Base-by-base conservation (phyloP, 352 stramenopile genomes). In the Globisporangium nagaii region DNA sequence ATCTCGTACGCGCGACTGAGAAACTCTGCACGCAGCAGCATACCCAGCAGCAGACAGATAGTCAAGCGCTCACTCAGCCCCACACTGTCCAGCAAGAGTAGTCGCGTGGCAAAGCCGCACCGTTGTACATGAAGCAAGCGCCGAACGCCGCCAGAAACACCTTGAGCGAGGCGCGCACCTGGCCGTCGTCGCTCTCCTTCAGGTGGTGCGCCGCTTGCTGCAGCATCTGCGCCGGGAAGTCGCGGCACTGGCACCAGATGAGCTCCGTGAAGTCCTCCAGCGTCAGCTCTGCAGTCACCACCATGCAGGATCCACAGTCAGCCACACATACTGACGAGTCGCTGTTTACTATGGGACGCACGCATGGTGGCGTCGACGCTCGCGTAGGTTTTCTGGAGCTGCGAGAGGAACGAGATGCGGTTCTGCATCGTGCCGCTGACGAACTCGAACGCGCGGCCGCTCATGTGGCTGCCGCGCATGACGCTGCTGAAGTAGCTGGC, bases 261-360 rank as follows among this genome's bases (percentile, higher is more conserved):
- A 88, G 65, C 52, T 88, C 74, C 0, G 52, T 70, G 50, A 88
- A 86, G 60, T 88, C 74, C 17, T 73, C 77, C 1, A 68, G 64
- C 8, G 74, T 78, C 13, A 88, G 57, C 27, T 67, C 77, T 87
- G 47, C 24, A 37, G 37, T 32, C 13, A 9, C 19, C n/a, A 20
- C 25, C 7, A 8, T 7, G 3, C 3, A 24, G n/a, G 20, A 40
- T 20, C 2, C n/a, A 41, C 39, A 12, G 34, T 25, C 17, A 42
- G 36, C 25, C 0, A 34, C 8, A 12, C 12, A 13, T 17, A n/a
- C n/a, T n/a, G n/a, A n/a, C n/a, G n/a, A n/a, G n/a, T n/a, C n/a
- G n/a, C n/a, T 28, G 20, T 27, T 31, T 17, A 24, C 8, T 19
- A 17, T 28, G 13, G 9, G 6, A 56, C 66, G 51, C 39, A 84